Evolutionary conservation across 1,139 yeast species (phyloP), one percentile per base, ranked within the genome.

Genomic region (Diutina sp.): DNA sequence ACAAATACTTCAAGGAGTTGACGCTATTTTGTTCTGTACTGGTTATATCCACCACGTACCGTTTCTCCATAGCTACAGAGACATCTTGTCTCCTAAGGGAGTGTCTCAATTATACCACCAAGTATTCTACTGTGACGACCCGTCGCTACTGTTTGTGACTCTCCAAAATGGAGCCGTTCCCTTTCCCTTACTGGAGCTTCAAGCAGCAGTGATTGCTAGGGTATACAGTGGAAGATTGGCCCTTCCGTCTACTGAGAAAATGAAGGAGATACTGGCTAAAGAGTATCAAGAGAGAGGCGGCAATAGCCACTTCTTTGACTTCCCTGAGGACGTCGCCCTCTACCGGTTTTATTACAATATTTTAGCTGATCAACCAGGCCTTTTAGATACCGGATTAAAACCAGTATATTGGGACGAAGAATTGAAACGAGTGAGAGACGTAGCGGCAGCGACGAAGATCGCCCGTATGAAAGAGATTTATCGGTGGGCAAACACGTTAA

Each of bases 1-100:
- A 3, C 58, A 63, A 38, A 59, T 55, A 1, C 55, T 73, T 12
- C 53, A 57, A 0, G 68, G 72, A 55, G 72, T 83, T 51, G 87
- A 81, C 57, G 64, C 61, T 21, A 66, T 85, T n/a, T 65, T 85
- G 3, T 84, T 79, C 65, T 86, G 87, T 41, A 85, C 90, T 1
- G 90, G 90, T 0, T 85, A 80, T 65, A 69, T 73, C 35, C 76
- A 76, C 62, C 67, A 68, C 55, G 59, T 75, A 32, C 80, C 81
- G 6, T 78, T 78, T 59, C 65, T 78, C 56, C 66, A 69, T 56
- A 62, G 69, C n/a, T 67, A 71, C 57, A 52, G 58, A 3, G 62
- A 63, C 61, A 65, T 29, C 56, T 60, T 70, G 29, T 64, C 70
- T 12, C 69, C 70, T 56, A 56, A 59, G 4, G 69, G 66, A 52